A percentile compares a stretch with the other conserved stretches of the same genome.
Conservation (phyloP, 2,329 filamentous ascomycete species). For the Graphiopsis chlorocephala region DNA sequence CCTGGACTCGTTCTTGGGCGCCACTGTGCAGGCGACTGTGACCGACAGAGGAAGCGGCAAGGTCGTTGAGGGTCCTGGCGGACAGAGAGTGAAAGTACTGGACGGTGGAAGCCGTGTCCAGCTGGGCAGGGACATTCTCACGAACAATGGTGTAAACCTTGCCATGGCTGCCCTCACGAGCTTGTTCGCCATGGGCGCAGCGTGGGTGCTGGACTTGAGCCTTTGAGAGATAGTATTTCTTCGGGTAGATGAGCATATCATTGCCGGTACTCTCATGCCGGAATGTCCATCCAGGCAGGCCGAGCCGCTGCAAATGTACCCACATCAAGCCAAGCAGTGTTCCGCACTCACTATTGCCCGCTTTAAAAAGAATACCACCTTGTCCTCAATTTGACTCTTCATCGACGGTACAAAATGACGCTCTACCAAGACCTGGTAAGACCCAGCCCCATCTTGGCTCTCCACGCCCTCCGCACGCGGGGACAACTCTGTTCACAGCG, state of each 20-base stretch:
- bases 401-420: background rate
- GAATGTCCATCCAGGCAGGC: background rate
- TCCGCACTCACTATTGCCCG: conserved; percentile 6
- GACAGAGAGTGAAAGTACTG: conserved; percentile 48
- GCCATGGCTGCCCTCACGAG: conserved; percentile 85
- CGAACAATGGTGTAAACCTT: conserved; percentile 96
- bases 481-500: conserved; percentile 9
- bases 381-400: background rate
- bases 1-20: conserved; percentile 84
- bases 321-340: background rate
- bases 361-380: background rate
- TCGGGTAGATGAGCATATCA: background rate
- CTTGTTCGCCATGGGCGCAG: conserved; percentile 68
- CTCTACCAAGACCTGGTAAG: background rate
- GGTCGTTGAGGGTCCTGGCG: conserved; percentile 74
- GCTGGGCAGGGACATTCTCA: conserved; percentile 70
- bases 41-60: conserved; percentile 79
- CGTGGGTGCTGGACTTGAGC: conserved; percentile 20
- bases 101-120: conserved; percentile 45
- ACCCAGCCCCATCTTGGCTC: conserved; percentile 6
- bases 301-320: background rate
- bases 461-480: conserved; percentile 14
- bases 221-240: background rate
- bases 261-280: background rate
- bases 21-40: conserved; percentile 80